A percentile compares a stretch with the other conserved stretches of the same genome.
Evolutionary conservation across 345 rosid genomes (phyloP).

Genomic region (Ceriops tagal): DNA sequence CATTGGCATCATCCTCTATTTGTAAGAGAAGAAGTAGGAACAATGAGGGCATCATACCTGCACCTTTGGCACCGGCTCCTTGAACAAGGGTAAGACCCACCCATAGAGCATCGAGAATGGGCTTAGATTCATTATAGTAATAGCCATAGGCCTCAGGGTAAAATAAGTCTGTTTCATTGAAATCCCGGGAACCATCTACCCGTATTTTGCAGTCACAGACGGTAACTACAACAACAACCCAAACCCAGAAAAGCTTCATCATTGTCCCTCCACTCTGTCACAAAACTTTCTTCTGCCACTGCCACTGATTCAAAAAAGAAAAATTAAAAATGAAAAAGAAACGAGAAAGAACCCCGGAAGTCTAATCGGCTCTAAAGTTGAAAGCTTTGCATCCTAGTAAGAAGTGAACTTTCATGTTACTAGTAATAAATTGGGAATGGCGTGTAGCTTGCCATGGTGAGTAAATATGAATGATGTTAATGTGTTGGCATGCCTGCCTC

Average conservation of each 20-base stretch:
- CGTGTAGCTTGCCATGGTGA: too few species aligned
- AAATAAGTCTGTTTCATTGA: conserved; percentile 57
- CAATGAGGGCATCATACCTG: conserved; percentile 43
- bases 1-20: background rate
- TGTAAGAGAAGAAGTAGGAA: background rate
- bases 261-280: conserved; percentile 11
- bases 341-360: too few species aligned
- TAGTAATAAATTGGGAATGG: too few species aligned
- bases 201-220: conserved; percentile 17
- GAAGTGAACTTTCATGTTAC: too few species aligned
- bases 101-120: conserved; percentile 39
- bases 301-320: too few species aligned
- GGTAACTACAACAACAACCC: conserved; percentile 22
- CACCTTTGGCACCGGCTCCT: conserved; percentile 71
- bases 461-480: too few species aligned
- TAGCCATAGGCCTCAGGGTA: conserved; percentile 30
- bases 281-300: background rate
- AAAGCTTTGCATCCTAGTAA: too few species aligned
- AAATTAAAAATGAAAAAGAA: too few species aligned
- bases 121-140: conserved; percentile 22
- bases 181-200: conserved; percentile 43
- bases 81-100: conserved; percentile 91
- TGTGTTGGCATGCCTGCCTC: too few species aligned
- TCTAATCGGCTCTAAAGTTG: too few species aligned
- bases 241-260: conserved; percentile 43